Evolutionary conservation across 2,329 filamentous ascomycete genomes (phyloP), one percentile per base, ranked within the genome.

Genomic region (Stylonectria norvegica): DNA sequence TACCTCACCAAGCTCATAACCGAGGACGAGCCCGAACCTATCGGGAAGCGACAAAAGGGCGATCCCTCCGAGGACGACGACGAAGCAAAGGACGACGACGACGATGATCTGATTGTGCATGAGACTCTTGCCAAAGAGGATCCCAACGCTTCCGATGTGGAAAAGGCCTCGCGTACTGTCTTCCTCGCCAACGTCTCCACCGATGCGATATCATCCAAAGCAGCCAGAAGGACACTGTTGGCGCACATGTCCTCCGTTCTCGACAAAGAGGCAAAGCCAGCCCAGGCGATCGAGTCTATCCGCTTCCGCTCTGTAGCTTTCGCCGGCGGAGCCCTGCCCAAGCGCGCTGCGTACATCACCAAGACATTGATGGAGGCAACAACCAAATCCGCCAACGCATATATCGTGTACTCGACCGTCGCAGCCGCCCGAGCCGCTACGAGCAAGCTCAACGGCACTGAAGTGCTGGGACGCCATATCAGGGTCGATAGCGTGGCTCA

Each of bases 221-320:
- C 81, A 2, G 84, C 83, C 22, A 89, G 88, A 68, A 94, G 89
- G 70, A 76, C 76, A 3, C 76, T 96, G 20, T 70, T 88, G 50
- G 71, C 76, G 29, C 88, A 96, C 62, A 78, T 96, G 32, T 74
- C 78, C n/a, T 89, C 88, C 1, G 85, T 89, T 57, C 72, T 94
- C 35, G 69, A 74, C 40, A 63, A 65, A 27, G 62, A 72, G 63
- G 53, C 73, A 62, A 53, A 70, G 69, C 48, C 72, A 1, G 69
- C 75, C 2, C 85, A 87, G 65, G 90, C 86, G 57, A 73, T 98
- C 31, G 87, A 95, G 62, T 95, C 90, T 2, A 75, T 98, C 45
- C 88, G 93, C 16, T 98, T 97, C 73, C 87, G 93, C 42, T 97
- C 91, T 6, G 88, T 89, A 11, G 86, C 93, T 3, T 97, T 94